Evolutionary conservation across 176 grass and related monocot genomes (phyloP).

Genomic region (Raddia distichophylla): DNA sequence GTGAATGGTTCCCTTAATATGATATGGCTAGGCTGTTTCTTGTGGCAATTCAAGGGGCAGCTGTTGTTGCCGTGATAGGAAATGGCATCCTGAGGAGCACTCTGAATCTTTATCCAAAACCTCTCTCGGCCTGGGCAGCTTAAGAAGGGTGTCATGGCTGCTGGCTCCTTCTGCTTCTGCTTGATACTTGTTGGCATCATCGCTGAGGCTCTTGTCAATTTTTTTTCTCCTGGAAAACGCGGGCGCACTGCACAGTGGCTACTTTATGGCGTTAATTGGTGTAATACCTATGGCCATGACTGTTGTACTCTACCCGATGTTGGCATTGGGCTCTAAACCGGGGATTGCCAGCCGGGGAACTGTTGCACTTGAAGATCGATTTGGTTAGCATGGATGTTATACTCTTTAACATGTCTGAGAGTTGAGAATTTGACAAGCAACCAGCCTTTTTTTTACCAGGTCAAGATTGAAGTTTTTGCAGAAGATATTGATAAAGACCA

Average conservation of each 20-base stretch:
- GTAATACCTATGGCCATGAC: conserved; percentile 23
- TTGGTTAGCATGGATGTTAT: conserved; percentile 25
- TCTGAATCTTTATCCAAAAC: neutral
- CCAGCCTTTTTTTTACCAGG: conserved; percentile 18
- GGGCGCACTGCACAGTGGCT: neutral
- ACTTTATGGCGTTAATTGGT: conserved; percentile 17
- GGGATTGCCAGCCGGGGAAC: conserved; percentile 29
- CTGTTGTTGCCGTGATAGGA: conserved; percentile 12
- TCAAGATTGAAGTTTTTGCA: conserved; percentile 20
- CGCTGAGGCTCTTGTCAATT: neutral
- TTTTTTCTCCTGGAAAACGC: neutral
- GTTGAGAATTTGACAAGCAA: conserved; percentile 10
- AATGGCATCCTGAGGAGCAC: neutral
- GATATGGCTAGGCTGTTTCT: neutral
- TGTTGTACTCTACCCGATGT: conserved; percentile 1
- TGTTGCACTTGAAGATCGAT: conserved; percentile 22
- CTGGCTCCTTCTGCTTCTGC: neutral
- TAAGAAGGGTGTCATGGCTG: conserved; percentile 1
- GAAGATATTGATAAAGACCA: neutral
- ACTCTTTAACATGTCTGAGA: conserved; percentile 28
- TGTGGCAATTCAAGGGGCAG: neutral
- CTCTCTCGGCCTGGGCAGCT: conserved; percentile 21
- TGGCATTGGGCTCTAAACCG: conserved; percentile 4
- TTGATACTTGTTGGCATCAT: conserved; percentile 17
- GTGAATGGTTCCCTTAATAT: neutral